These are phyloP conservation scores for Aspergillus heteromorphus DNA, from an alignment of 495 filamentous ascomycete species.

Conservation along the genomic window DNA sequence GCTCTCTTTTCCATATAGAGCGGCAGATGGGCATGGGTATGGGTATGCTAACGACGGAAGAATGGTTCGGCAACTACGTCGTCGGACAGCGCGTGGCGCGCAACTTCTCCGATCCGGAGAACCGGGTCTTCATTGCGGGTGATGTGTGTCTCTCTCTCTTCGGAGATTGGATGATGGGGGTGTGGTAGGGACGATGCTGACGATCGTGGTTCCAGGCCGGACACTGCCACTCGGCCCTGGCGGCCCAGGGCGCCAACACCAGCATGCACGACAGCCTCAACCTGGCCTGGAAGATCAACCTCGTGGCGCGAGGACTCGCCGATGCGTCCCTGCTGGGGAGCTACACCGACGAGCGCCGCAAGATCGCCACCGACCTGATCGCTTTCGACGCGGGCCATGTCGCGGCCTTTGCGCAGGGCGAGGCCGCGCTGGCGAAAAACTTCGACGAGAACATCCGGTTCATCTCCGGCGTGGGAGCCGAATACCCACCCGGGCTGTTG, in stretches of 20 bases:
- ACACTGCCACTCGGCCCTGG: slow-evolving; percentile 81
- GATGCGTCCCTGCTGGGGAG: slow-evolving; percentile 57
- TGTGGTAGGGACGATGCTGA: too few relatives aligned
- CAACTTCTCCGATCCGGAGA: slow-evolving; percentile 59
- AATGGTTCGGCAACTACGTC: slow-evolving; percentile 56
- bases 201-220: slow-evolving; percentile 34
- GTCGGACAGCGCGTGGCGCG: slow-evolving; percentile 73
- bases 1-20: background rate
- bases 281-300: slow-evolving; percentile 78
- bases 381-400: slow-evolving; percentile 61
- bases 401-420: slow-evolving; percentile 53
- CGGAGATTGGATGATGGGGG: too few relatives aligned
- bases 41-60: slow-evolving; percentile 10
- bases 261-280: slow-evolving; percentile 78
- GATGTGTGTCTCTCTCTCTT: slow-evolving; percentile 54
- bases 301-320: slow-evolving; percentile 58
- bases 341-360: slow-evolving; percentile 67
- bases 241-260: slow-evolving; percentile 85
- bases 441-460: slow-evolving; percentile 63
- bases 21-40: too few relatives aligned
- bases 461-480: slow-evolving; percentile 61
- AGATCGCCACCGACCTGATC: slow-evolving; percentile 68
- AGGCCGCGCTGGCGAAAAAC: slow-evolving; percentile 54
- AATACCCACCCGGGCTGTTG: slow-evolving; percentile 54
- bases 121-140: slow-evolving; percentile 70